phyloP scores from a whole-genome alignment of 1,139 yeast species.

The Sugiyamaella paludigena region DNA sequence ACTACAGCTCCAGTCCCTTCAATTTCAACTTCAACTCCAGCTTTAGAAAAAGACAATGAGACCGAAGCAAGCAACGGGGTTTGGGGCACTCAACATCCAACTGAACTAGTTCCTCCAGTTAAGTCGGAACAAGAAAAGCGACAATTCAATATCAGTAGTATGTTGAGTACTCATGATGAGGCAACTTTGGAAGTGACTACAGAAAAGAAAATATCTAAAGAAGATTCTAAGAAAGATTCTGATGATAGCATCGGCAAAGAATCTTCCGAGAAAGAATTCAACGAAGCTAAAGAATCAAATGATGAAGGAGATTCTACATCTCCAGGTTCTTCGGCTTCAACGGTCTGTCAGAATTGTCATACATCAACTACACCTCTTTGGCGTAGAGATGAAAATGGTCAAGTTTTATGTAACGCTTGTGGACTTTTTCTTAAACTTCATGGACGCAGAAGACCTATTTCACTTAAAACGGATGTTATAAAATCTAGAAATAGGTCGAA shows the following conservation, averaged over 20 bases:
- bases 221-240: background rate
- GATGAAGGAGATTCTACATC: background rate
- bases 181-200: too few species aligned
- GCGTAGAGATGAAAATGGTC: conserved; percentile 93
- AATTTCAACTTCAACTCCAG: too few species aligned
- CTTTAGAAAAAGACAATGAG: too few species aligned
- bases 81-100: background rate
- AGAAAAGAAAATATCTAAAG: background rate
- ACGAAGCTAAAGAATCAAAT: background rate
- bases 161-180: too few species aligned
- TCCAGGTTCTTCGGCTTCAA: conserved; percentile 7
- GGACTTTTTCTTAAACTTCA: conserved; percentile 85
- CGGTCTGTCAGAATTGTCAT: conserved; percentile 84
- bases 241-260: background rate
- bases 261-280: background rate
- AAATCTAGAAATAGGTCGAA: conserved; percentile 71
- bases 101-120: background rate
- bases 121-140: background rate
- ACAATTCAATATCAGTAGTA: too few species aligned
- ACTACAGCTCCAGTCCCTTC: too few species aligned
- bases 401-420: conserved; percentile 90
- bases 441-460: conserved; percentile 88
- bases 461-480: conserved; percentile 86
- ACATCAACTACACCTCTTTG: conserved; percentile 92
- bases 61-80: too few species aligned